Evolutionary conservation across 306 rosid genomes (phyloP).

Genomic region (Cucurbita pepo): DNA sequence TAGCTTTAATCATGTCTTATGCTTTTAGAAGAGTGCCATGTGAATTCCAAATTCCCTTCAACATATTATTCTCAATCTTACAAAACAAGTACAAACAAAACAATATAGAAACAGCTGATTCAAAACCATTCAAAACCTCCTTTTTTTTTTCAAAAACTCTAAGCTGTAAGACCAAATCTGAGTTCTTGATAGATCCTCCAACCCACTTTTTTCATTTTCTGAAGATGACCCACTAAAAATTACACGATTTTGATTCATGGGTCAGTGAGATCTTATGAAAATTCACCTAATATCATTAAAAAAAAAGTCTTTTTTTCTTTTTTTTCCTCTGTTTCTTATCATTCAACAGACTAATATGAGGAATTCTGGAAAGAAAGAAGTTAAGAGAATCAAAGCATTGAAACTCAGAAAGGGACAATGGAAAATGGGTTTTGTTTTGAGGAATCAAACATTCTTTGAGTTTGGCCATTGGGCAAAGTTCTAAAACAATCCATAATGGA

Average conservation of each 20-base stretch:
- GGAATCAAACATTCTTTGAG: slow-evolving; percentile 56
- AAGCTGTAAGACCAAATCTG: background rate
- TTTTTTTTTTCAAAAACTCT: background rate
- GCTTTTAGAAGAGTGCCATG: slow-evolving; percentile 17
- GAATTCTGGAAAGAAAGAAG: background rate
- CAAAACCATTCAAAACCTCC: background rate
- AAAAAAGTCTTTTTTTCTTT: background rate
- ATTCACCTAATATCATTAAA: background rate
- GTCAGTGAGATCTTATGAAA: background rate
- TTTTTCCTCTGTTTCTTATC: background rate
- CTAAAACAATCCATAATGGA: slow-evolving; percentile 15
- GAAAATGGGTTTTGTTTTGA: background rate
- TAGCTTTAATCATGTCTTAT: slow-evolving; percentile 28
- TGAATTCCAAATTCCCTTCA: slow-evolving; percentile 9
- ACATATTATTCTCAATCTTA: background rate
- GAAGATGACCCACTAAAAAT: background rate
- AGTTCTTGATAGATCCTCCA: background rate
- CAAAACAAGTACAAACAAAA: background rate
- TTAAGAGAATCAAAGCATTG: slow-evolving; percentile 13
- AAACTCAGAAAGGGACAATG: slow-evolving; percentile 11
- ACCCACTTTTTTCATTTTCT: background rate
- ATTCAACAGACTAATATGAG: background rate
- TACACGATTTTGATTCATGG: background rate
- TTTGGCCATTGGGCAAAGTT: slow-evolving; percentile 51
- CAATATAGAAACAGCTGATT: background rate